Conservation (phyloP, 2,329 filamentous ascomycete species). For the Tolypocladium cylindrosporum region DNA sequence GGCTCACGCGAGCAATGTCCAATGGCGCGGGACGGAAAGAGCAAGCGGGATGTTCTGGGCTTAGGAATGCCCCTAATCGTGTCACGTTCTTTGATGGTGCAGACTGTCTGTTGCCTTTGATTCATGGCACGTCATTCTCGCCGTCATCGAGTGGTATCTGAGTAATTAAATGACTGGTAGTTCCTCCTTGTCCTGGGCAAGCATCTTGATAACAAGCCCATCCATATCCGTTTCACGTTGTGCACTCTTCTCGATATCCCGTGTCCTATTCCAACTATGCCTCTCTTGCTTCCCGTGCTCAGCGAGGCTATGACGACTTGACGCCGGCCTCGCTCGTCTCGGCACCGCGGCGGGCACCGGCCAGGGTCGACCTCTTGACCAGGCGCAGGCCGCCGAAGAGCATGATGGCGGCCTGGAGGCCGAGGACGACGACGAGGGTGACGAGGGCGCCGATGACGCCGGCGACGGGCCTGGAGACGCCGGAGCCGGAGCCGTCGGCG, state of each 20-base stretch:
- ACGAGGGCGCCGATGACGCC: conserved; percentile 73
- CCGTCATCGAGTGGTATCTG: conserved; percentile 1
- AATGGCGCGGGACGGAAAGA: not conserved
- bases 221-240: not conserved
- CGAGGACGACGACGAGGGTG: conserved; percentile 39
- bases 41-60: not conserved
- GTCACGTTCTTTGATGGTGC: not conserved
- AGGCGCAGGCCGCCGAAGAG: conserved; percentile 33
- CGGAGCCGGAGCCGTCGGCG: conserved; percentile 14
- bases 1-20: not conserved
- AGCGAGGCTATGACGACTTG: conserved; percentile 7
- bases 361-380: conserved; percentile 34
- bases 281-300: not conserved
- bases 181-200: not conserved
- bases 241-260: not conserved
- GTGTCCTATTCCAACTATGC: not conserved
- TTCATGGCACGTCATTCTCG: not conserved
- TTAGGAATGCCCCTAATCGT: no score
- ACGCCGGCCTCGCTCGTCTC: conserved; percentile 4
- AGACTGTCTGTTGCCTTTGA: not conserved
- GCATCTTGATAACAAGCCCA: not conserved
- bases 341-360: not conserved
- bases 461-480: conserved; percentile 61
- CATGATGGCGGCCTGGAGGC: conserved; percentile 32
- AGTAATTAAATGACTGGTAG: not conserved